phyloP scores from a whole-genome alignment of 2,329 filamentous ascomycete species.

The Aspergillus viridinutans region DNA sequence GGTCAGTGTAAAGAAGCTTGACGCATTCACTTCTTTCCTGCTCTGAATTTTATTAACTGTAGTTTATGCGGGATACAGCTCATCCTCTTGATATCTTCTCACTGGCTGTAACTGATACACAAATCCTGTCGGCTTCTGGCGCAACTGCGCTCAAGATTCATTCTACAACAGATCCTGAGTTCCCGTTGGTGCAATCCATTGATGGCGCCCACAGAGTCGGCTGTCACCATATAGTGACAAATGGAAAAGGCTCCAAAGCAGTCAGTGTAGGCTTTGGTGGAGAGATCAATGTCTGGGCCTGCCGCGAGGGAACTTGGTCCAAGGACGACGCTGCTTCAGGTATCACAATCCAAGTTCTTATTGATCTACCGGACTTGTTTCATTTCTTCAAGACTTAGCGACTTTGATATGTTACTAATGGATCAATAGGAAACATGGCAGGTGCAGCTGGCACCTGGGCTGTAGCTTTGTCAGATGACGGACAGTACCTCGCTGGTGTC shows the following conservation, averaged over 20 bases:
- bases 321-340: conserved; percentile 46
- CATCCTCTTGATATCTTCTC: conserved; percentile 83
- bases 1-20: conserved; percentile 49
- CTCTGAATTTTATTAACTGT: conserved; percentile 23
- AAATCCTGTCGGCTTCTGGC: conserved; percentile 79
- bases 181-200: conserved; percentile 75
- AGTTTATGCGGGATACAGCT: conserved; percentile 46
- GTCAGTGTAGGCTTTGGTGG: conserved; percentile 87
- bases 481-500: conserved; percentile 78
- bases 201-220: conserved; percentile 78
- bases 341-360: conserved; percentile 22
- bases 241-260: conserved; percentile 64
- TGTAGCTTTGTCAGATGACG: conserved; percentile 76
- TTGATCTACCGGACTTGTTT: neutral
- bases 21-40: neutral
- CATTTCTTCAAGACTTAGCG: conserved; percentile 5
- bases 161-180: conserved; percentile 65
- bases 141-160: conserved; percentile 78
- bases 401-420: conserved; percentile 6
- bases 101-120: conserved; percentile 67
- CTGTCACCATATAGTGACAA: conserved; percentile 80
- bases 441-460: conserved; percentile 78
- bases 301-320: conserved; percentile 54
- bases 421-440: conserved; percentile 42
- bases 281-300: conserved; percentile 77